Evolutionary conservation across 192 early-diverging fungal genomes (phyloP).

Genomic region (Coemansia sp.): DNA sequence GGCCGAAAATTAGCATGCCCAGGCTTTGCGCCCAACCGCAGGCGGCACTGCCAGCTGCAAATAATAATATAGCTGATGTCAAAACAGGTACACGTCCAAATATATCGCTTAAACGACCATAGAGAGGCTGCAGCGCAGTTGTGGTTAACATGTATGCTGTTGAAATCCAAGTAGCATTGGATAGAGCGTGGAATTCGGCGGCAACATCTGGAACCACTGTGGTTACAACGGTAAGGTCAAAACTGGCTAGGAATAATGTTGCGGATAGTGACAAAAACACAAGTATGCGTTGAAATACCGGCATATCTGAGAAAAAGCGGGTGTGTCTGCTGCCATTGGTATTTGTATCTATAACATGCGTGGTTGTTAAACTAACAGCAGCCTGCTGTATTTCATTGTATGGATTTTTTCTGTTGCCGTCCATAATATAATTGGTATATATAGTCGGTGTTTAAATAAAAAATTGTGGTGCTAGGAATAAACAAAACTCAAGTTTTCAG

Average conservation of each 20-base stretch:
- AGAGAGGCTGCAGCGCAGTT: not conserved
- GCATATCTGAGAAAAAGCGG: not conserved
- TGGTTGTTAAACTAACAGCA: too few species aligned
- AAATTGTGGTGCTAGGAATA: too few species aligned
- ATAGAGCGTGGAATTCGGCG: not conserved
- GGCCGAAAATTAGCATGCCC: constrained; percentile 65
- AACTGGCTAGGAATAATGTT: not conserved
- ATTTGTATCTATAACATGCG: too few species aligned
- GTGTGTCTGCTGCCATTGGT: not conserved
- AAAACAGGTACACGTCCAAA: not conserved
- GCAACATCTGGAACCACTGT: not conserved
- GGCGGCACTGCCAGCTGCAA: constrained; percentile 58
- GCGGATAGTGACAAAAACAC: not conserved
- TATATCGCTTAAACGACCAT: not conserved
- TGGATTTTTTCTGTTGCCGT: too few species aligned
- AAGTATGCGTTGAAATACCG: not conserved
- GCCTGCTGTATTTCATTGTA: too few species aligned
- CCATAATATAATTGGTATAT: too few species aligned
- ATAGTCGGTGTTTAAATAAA: too few species aligned
- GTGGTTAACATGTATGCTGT: not conserved
- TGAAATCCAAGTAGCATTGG: not conserved
- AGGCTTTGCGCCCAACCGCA: constrained; percentile 61
- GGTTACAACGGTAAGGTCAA: not conserved
- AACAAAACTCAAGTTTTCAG: too few species aligned
- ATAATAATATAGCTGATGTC: constrained; percentile 53